A percentile compares a stretch with the other conserved stretches of the same genome.
These are phyloP conservation scores for Silene latifolia DNA, from an alignment of 148 eudicot species.

Conservation along the genomic window DNA sequence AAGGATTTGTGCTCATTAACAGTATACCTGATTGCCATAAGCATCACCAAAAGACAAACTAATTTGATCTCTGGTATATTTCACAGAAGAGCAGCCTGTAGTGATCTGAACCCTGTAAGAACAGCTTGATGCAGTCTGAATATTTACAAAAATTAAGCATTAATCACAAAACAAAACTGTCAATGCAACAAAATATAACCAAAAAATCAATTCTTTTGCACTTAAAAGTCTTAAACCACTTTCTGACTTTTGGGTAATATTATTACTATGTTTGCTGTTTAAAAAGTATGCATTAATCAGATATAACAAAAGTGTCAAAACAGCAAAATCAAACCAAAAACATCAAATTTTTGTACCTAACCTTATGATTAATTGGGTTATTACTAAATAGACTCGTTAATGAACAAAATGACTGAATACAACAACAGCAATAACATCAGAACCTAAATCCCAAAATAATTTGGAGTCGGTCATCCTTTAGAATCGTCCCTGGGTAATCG, in stretches of 20 bases:
- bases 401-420: too few relatives aligned
- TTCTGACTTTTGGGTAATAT: neutral
- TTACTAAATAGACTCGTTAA: neutral
- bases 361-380: neutral
- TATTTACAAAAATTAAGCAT: neutral
- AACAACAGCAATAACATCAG: too few relatives aligned
- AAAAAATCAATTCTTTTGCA: neutral
- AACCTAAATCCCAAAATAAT: too few relatives aligned
- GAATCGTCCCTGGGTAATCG: too few relatives aligned
- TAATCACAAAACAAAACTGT: neutral
- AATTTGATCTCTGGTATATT: conserved; percentile 47
- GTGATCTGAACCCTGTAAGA: conserved; percentile 42
- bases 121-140: conserved; percentile 20
- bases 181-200: neutral
- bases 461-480: too few relatives aligned
- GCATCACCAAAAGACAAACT: conserved; percentile 62
- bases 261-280: too few relatives aligned
- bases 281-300: neutral
- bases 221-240: too few relatives aligned
- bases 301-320: neutral
- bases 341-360: too few relatives aligned
- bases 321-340: neutral
- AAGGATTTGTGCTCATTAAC: too few relatives aligned
- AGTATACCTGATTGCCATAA: conserved; percentile 48
- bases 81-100: conserved; percentile 45